These are phyloP conservation scores for Rhodomyrtus tomentosa DNA, from an alignment of 345 rosid species.

Conservation along the genomic window DNA sequence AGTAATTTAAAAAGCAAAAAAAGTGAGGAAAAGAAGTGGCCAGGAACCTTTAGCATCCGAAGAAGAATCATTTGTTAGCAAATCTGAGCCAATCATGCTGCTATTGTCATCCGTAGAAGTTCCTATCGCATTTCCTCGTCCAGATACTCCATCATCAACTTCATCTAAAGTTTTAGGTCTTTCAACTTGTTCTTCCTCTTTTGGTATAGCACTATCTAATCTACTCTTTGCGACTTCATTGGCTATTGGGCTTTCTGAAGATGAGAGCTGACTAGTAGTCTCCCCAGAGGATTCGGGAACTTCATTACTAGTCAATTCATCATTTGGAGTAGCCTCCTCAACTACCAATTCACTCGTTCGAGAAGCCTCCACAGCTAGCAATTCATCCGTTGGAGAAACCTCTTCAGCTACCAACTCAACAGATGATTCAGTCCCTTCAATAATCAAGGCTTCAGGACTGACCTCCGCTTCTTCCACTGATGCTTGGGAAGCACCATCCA, in stretches of 20 bases:
- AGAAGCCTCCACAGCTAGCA: background rate
- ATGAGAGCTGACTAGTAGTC: slow-evolving; percentile 17
- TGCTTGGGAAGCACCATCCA: slow-evolving; percentile 9
- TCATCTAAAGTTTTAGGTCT: background rate
- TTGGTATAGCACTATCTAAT: slow-evolving; percentile 10
- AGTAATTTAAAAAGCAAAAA: background rate
- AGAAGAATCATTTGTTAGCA: slow-evolving; percentile 15
- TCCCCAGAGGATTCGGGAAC: slow-evolving; percentile 19
- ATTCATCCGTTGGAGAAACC: background rate
- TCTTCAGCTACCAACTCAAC: slow-evolving; percentile 5
- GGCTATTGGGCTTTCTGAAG: slow-evolving; percentile 26
- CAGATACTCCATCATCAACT: slow-evolving; percentile 9
- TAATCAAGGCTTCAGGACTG: slow-evolving; percentile 5
- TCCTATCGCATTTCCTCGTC: slow-evolving; percentile 14
- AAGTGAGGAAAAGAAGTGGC: background rate
- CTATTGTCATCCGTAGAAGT: slow-evolving; percentile 26
- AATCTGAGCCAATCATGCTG: slow-evolving; percentile 20
- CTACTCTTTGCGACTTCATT: slow-evolving; percentile 14
- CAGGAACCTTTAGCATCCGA: slow-evolving; percentile 15
- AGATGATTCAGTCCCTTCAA: slow-evolving; percentile 11
- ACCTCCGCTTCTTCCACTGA: slow-evolving; percentile 10
- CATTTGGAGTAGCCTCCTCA: slow-evolving; percentile 5
- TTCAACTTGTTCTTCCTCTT: slow-evolving; percentile 13
- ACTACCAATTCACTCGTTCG: slow-evolving; percentile 1
- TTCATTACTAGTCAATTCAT: slow-evolving; percentile 8